phyloP scores from a whole-genome alignment of 768 basidiomycete genomes.

The Phlebiopsis gigantea region DNA sequence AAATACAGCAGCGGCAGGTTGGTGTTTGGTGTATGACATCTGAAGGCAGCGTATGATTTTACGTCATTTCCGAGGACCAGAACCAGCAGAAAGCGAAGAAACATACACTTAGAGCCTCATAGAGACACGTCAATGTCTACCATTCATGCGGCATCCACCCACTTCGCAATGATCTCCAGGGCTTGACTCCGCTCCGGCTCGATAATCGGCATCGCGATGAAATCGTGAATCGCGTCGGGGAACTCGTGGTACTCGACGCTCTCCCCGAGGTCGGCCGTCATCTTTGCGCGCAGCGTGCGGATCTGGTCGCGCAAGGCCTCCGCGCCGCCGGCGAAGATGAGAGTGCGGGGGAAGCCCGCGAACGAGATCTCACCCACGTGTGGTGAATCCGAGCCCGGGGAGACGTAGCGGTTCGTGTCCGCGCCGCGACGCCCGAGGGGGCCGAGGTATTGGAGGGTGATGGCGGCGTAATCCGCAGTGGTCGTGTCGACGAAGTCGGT shows the following conservation, averaged over 20 bases:
- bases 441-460: slow-evolving; percentile 1
- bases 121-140: no score
- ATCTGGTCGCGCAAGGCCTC: slow-evolving; percentile 34
- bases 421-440: slow-evolving; percentile 6
- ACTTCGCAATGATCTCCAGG: slow-evolving; percentile 13
- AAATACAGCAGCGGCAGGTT: no score
- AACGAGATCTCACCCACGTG: slow-evolving; percentile 12
- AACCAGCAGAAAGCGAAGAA: no score
- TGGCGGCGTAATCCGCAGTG: background rate
- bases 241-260: slow-evolving; percentile 24
- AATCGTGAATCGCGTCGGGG: slow-evolving; percentile 27
- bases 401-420: slow-evolving; percentile 15
- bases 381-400: slow-evolving; percentile 12
- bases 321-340: slow-evolving; percentile 26
- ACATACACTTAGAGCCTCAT: no score
- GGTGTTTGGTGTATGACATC: no score
- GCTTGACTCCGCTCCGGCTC: slow-evolving; percentile 25
- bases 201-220: slow-evolving; percentile 16
- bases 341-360: slow-evolving; percentile 29
- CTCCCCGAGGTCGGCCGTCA: slow-evolving; percentile 29
- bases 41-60: no score
- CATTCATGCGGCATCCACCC: no score
- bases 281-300: slow-evolving; percentile 20
- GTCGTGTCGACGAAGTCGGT: slow-evolving; percentile 5
- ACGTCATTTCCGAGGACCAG: no score